Base-by-base conservation (phyloP, 2,329 filamentous ascomycete genomes). In the Cytospora paraplurivora region DNA sequence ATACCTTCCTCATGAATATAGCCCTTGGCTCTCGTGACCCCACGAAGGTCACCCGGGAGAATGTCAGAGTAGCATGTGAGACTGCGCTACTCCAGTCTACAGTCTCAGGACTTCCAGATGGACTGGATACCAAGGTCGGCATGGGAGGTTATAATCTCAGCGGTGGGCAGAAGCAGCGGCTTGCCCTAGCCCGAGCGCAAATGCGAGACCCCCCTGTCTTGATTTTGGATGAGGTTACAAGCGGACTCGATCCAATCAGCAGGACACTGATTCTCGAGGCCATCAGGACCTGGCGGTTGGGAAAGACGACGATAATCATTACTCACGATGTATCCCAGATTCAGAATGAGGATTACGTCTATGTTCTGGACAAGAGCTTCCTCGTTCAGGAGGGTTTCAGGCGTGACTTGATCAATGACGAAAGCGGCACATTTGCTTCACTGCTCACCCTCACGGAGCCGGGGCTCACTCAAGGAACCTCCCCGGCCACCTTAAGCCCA, bases 301-400 rank as follows among this genome's bases (percentile, higher is more conserved):
- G 85, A 0, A 95, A 91, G 73, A 97, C 93, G 0, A 98, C 94
- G 0, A 91, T 98, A 58, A 86, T 98, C 68, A 94, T 98, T 69
- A 97, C 95, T 0, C 94, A 98, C 71, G 92, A 98, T 67, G 84
- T 95, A 37, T 83, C 86, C 0, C 90, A 94, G 68, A 94, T 98
- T 11, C 74, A 77, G 5, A 77, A 85, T 0, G 74, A 87, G 0
- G 93, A 98, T 67, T 93, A 89, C 66, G 83, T 96, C 0, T 96
- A 93, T 68, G 83, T 97, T 12, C 78, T 98, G 72, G 88, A 94
- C 37, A 76, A 86, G 12, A 89, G 91, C 0, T 73, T 72, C 0
- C 78, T 97, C 0, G 82, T 89, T 0, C 86, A 93, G 69, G 80
- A 90, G 68, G 94, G 93, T 0, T 84, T 85, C 65, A 82, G 85